Evolutionary conservation across 2,329 filamentous ascomycete genomes (phyloP).

Genomic region (Bertia moriformis): DNA sequence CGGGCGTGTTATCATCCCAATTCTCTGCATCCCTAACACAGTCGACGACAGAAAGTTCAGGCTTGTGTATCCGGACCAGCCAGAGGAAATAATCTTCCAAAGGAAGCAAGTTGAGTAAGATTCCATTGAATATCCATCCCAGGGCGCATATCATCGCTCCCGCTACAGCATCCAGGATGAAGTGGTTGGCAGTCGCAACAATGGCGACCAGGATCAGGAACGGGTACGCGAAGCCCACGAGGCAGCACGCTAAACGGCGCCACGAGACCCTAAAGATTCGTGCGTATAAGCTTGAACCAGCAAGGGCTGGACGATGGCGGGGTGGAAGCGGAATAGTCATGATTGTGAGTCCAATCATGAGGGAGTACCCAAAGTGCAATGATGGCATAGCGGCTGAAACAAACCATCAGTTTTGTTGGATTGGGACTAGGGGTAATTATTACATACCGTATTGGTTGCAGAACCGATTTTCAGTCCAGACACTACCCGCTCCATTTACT

Average conservation of each 20-base stretch:
- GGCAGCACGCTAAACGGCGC: not conserved
- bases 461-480: conserved; percentile 28
- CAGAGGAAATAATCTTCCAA: conserved; percentile 53
- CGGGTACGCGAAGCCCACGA: conserved; percentile 33
- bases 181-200: conserved; percentile 46
- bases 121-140: conserved; percentile 36
- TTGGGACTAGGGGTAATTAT: too few species aligned
- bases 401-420: too few species aligned
- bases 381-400: conserved; percentile 33
- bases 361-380: conserved; percentile 25
- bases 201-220: conserved; percentile 38
- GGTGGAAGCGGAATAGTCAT: conserved; percentile 3
- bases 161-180: conserved; percentile 53
- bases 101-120: conserved; percentile 42
- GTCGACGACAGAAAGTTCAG: conserved; percentile 23
- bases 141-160: conserved; percentile 44
- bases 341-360: conserved; percentile 11
- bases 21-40: not conserved
- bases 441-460: conserved; percentile 5
- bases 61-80: conserved; percentile 48
- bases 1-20: too few species aligned
- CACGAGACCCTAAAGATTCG: not conserved
- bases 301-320: conserved; percentile 3
- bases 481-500: conserved; percentile 9
- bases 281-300: conserved; percentile 3